phyloP scores from a whole-genome alignment of 148 eudicot genomes.

The Limonium bicolor region DNA sequence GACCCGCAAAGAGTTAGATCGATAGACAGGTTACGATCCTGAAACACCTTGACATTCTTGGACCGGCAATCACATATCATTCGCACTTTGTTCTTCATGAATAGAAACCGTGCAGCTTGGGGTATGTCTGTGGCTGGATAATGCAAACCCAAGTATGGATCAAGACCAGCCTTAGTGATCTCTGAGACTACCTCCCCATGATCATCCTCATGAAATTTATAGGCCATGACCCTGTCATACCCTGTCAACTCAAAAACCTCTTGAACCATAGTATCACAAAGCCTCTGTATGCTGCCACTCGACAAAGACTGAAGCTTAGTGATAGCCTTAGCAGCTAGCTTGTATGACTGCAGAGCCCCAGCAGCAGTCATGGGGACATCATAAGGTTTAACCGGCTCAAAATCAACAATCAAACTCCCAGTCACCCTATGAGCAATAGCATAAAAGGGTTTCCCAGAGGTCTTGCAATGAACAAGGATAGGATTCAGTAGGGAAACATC shows the following conservation, averaged over 20 bases:
- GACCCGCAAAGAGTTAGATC: slow-evolving; percentile 86
- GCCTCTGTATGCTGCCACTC: slow-evolving; percentile 60
- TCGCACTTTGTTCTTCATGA: slow-evolving; percentile 86
- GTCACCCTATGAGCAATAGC: slow-evolving; percentile 83
- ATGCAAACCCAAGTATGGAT: slow-evolving; percentile 81
- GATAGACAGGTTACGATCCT: slow-evolving; percentile 53
- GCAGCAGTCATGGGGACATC: slow-evolving; percentile 95
- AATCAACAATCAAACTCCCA: slow-evolving; percentile 69
- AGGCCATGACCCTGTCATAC: slow-evolving; percentile 87
- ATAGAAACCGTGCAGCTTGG: slow-evolving; percentile 83
- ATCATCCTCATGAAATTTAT: slow-evolving; percentile 93
- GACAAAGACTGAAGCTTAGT: slow-evolving; percentile 61
- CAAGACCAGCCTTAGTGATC: slow-evolving; percentile 65
- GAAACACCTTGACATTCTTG: slow-evolving; percentile 53
- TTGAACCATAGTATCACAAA: slow-evolving; percentile 83
- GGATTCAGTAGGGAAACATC: slow-evolving; percentile 85
- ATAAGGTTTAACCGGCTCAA: slow-evolving; percentile 88
- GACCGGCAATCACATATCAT: slow-evolving; percentile 84
- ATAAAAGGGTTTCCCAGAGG: slow-evolving; percentile 90
- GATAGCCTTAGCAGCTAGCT: slow-evolving; percentile 89
- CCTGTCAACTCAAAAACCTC: slow-evolving; percentile 91
- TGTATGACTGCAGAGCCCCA: slow-evolving; percentile 86
- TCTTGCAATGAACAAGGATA: slow-evolving; percentile 75
- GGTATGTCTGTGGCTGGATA: slow-evolving; percentile 97
- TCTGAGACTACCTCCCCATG: slow-evolving; percentile 90